Conservation (phyloP, 2,329 filamentous ascomycete species). For the Cladosporium colombiae region DNA sequence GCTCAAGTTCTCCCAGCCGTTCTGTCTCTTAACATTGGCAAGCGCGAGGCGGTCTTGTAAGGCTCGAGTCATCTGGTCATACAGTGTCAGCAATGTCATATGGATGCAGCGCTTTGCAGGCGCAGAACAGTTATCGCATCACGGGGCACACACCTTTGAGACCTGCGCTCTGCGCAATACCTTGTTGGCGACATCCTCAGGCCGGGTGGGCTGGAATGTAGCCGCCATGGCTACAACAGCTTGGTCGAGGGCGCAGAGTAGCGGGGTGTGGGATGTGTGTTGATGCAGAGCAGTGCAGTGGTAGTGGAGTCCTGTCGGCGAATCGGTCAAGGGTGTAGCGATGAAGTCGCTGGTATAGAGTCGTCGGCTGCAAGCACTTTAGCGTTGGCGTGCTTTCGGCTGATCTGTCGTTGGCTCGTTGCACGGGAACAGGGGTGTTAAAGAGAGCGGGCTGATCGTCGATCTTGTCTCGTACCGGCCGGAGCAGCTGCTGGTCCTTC, state of each 20-base stretch:
- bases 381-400: constrained; percentile 6
- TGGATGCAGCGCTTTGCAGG: background rate
- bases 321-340: background rate
- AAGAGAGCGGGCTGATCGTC: background rate
- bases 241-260: background rate
- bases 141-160: constrained; percentile 37
- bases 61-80: constrained; percentile 78
- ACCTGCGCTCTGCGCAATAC: constrained; percentile 42
- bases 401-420: background rate
- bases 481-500: background rate
- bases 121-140: background rate
- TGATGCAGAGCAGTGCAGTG: background rate
- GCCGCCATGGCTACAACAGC: constrained; percentile 31
- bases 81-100: constrained; percentile 25
- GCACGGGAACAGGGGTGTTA: background rate
- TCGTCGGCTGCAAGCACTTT: constrained; percentile 14
- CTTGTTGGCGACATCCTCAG: constrained; percentile 40
- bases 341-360: constrained; percentile 16
- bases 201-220: constrained; percentile 29
- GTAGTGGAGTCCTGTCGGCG: background rate
- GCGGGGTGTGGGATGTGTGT: background rate
- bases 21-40: constrained; percentile 95
- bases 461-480: background rate
- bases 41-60: constrained; percentile 92
- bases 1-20: constrained; percentile 89